phyloP scores from a whole-genome alignment of 78 protist genomes.

The Diacronema lutheri region DNA sequence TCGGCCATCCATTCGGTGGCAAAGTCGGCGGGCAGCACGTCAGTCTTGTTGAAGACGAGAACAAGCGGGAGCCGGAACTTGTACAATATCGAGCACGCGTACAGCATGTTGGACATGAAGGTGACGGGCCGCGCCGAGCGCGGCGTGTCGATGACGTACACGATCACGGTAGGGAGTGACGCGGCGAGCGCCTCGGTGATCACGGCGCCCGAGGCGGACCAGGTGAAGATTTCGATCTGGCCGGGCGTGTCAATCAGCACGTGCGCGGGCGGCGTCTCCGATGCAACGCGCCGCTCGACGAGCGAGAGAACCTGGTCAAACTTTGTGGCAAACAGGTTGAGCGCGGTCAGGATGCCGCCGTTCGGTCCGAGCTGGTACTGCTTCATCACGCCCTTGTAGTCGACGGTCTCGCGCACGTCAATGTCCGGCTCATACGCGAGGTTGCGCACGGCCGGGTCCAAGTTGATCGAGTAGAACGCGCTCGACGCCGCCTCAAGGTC shows the following conservation, averaged over 20 bases:
- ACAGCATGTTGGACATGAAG: conserved; percentile 97
- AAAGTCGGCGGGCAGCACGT: conserved; percentile 58
- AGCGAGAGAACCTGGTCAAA: conserved; percentile 85
- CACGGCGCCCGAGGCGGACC: conserved; percentile 94
- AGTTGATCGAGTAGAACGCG: conserved; percentile 83
- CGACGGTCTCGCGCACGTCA: conserved; percentile 97
- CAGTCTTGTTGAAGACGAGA: conserved; percentile 89
- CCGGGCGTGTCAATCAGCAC: conserved; percentile 95
- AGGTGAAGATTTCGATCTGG: conserved; percentile 97
- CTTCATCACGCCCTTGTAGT: conserved; percentile 74
- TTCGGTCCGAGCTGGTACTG: conserved; percentile 93
- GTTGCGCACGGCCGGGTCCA: conserved; percentile 86
- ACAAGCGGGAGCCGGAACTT: conserved; percentile 88
- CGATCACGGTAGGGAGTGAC: conserved; percentile 82
- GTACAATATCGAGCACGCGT: conserved; percentile 87
- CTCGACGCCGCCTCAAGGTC: conserved; percentile 55
- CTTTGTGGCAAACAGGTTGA: conserved; percentile 91
- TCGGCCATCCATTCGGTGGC: conserved; percentile 87
- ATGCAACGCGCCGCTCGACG: conserved; percentile 43
- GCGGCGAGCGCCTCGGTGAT: conserved; percentile 89
- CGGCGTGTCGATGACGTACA: conserved; percentile 93
- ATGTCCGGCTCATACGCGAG: conserved; percentile 87
- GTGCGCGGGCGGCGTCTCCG: not conserved
- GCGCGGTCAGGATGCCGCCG: conserved; percentile 95
- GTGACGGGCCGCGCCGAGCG: conserved; percentile 85